These are phyloP conservation scores for Saururus chinensis DNA, from an alignment of 164 flowering plant species.

Conservation along the genomic window DNA sequence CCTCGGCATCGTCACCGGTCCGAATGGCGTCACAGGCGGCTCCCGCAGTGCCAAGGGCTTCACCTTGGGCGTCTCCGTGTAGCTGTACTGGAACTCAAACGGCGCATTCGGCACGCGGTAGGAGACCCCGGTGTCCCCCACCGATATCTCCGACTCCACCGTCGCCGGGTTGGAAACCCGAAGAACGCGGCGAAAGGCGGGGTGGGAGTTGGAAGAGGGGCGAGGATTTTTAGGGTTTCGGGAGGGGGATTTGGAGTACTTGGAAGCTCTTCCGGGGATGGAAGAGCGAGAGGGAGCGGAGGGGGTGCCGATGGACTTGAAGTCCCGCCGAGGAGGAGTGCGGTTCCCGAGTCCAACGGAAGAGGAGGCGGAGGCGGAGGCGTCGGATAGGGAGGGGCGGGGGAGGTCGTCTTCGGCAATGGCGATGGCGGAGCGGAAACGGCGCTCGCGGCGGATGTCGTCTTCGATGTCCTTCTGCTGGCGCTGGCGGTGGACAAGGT, in stretches of 20 bases:
- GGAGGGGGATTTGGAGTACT: slow-evolving; percentile 44
- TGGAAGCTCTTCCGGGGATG: slow-evolving; percentile 62
- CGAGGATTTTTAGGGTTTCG: not conserved
- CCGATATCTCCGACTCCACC: not conserved
- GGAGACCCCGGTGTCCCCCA: slow-evolving; percentile 2
- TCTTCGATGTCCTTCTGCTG: slow-evolving; percentile 61
- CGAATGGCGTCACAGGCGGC: slow-evolving; percentile 10
- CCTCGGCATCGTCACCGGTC: slow-evolving; percentile 12
- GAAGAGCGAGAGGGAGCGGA: slow-evolving; percentile 67
- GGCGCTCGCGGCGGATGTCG: slow-evolving; percentile 53
- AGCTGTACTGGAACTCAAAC: slow-evolving; percentile 16
- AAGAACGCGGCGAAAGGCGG: slow-evolving; percentile 12
- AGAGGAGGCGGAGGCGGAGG: slow-evolving; percentile 15
- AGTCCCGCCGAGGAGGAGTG: slow-evolving; percentile 9
- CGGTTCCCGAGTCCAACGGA: no score
- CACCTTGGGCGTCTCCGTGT: slow-evolving; percentile 14
- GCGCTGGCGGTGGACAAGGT: slow-evolving; percentile 34
- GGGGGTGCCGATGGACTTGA: slow-evolving; percentile 68
- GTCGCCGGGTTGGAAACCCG: not conserved
- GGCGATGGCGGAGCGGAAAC: slow-evolving; percentile 42
- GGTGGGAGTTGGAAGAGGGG: slow-evolving; percentile 12
- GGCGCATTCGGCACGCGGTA: slow-evolving; percentile 9
- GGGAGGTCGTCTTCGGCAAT: slow-evolving; percentile 19
- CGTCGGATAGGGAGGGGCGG: not conserved
- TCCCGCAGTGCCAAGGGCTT: slow-evolving; percentile 12